These are phyloP conservation scores for Euphorbia lathyris DNA, from an alignment of 345 rosid species.

Conservation along the genomic window DNA sequence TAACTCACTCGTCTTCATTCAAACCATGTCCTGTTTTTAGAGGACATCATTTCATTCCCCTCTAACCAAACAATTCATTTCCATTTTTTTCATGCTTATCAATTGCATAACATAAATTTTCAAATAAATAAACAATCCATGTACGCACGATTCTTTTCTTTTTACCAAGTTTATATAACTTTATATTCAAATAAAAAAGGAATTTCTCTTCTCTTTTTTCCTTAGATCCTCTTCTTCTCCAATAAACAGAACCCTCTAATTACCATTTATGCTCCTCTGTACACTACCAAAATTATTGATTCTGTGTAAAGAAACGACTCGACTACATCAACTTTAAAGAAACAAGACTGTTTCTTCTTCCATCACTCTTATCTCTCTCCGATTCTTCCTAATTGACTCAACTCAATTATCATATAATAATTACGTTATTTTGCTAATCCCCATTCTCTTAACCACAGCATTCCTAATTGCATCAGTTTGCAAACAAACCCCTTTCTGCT, in stretches of 20 bases:
- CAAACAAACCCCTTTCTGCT: slow-evolving; percentile 44
- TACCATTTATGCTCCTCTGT: slow-evolving; percentile 27
- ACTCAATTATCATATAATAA: background rate
- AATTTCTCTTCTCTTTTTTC: background rate
- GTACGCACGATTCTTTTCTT: background rate
- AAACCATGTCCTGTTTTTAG: background rate
- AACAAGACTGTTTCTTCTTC: background rate
- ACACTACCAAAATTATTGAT: slow-evolving; percentile 49
- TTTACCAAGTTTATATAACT: too few relatives aligned
- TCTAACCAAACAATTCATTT: slow-evolving; percentile 6
- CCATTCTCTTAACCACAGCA: slow-evolving; percentile 65
- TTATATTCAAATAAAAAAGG: background rate
- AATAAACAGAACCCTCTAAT: slow-evolving; percentile 10
- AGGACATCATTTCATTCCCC: background rate
- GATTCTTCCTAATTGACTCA: background rate
- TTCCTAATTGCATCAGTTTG: slow-evolving; percentile 53
- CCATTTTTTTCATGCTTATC: background rate
- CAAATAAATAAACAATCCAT: background rate
- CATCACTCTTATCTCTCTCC: background rate
- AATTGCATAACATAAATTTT: background rate
- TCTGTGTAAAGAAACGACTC: slow-evolving; percentile 24
- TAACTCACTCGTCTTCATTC: background rate
- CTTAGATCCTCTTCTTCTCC: slow-evolving; percentile 1
- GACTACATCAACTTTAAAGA: slow-evolving; percentile 1
- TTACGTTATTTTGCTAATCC: slow-evolving; percentile 51